Percentiles rank a stretch among this genome's conserved stretches.
These are phyloP conservation scores for Strobilomyces echinocephalus DNA, from an alignment of 768 basidiomycete species.

Conservation along the genomic window DNA sequence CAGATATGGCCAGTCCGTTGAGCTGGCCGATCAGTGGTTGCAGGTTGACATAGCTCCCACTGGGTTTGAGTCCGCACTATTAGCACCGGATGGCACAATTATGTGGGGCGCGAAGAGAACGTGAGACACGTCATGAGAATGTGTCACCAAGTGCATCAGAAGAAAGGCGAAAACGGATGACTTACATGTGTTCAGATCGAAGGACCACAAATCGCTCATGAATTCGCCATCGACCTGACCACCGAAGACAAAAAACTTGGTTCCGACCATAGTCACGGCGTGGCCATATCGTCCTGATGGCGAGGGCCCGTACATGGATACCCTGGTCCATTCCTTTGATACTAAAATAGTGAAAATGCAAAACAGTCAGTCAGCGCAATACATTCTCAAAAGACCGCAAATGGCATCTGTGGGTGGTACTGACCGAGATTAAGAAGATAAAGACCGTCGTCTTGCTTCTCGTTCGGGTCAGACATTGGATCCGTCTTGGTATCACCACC, in stretches of 20 bases:
- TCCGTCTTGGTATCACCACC: conserved; percentile 94
- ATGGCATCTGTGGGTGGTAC: conserved; percentile 26
- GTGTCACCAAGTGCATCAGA: not conserved
- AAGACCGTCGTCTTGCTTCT: conserved; percentile 86
- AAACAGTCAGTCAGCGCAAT: conserved; percentile 2
- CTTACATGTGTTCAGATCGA: conserved; percentile 92
- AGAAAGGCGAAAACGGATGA: conserved; percentile 3
- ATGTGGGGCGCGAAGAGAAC: not conserved
- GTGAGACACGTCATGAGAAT: not conserved
- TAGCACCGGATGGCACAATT: conserved; percentile 7
- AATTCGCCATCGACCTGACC: conserved; percentile 95
- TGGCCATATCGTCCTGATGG: conserved; percentile 95
- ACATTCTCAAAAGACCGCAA: not conserved
- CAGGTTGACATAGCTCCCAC: conserved; percentile 78
- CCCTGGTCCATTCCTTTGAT: conserved; percentile 92
- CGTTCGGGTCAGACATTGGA: conserved; percentile 51
- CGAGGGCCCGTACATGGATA: conserved; percentile 67
- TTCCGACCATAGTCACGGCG: conserved; percentile 87
- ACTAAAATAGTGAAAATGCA: conserved; percentile 41
- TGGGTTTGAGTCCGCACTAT: conserved; percentile 75
- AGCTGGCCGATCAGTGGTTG: conserved; percentile 60
- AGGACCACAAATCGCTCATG: conserved; percentile 92
- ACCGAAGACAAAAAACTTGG: conserved; percentile 91
- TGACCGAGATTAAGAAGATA: conserved; percentile 92
- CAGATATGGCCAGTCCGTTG: conserved; percentile 90